Percentiles rank a stretch among this genome's conserved stretches.
phyloP scores from a whole-genome alignment of 2,329 filamentous ascomycete species.

The Fusarium sp. region DNA sequence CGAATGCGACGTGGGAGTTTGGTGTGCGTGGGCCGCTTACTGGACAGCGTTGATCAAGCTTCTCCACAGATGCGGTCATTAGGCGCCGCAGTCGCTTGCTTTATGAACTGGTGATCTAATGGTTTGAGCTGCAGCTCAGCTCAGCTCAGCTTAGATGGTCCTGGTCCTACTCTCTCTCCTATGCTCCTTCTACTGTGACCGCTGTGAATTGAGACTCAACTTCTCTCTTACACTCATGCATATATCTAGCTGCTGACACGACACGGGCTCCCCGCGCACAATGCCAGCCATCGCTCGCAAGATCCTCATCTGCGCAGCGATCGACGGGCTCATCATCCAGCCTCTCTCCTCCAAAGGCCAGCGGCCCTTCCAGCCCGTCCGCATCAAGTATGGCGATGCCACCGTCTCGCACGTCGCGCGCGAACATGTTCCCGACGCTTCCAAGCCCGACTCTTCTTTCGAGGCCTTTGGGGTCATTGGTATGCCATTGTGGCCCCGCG shows the following conservation, averaged over 20 bases:
- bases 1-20: constrained; percentile 39
- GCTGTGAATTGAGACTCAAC: background rate
- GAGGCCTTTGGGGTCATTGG: constrained; percentile 72
- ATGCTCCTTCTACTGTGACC: background rate
- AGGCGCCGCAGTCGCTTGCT: constrained; percentile 36
- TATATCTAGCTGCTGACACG: constrained; percentile 5
- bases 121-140: constrained; percentile 22
- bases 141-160: background rate
- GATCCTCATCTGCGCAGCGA: constrained; percentile 81
- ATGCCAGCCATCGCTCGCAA: constrained; percentile 87
- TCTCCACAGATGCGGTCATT: constrained; percentile 46
- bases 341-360: constrained; percentile 73
- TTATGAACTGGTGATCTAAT: constrained; percentile 13
- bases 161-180: background rate
- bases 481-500: constrained; percentile 47
- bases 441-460: constrained; percentile 63
- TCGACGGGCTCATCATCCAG: constrained; percentile 86
- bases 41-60: constrained; percentile 20
- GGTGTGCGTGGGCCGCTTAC: constrained; percentile 27
- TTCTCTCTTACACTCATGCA: constrained; percentile 16
- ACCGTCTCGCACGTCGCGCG: constrained; percentile 58
- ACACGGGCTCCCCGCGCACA: constrained; percentile 38
- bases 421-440: constrained; percentile 59
- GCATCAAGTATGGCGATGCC: constrained; percentile 77
- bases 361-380: constrained; percentile 67